A percentile compares a stretch with the other conserved stretches of the same genome.
These are phyloP conservation scores for Aspergillus sojae DNA, from an alignment of 2,329 filamentous ascomycete species.

Conservation along the genomic window DNA sequence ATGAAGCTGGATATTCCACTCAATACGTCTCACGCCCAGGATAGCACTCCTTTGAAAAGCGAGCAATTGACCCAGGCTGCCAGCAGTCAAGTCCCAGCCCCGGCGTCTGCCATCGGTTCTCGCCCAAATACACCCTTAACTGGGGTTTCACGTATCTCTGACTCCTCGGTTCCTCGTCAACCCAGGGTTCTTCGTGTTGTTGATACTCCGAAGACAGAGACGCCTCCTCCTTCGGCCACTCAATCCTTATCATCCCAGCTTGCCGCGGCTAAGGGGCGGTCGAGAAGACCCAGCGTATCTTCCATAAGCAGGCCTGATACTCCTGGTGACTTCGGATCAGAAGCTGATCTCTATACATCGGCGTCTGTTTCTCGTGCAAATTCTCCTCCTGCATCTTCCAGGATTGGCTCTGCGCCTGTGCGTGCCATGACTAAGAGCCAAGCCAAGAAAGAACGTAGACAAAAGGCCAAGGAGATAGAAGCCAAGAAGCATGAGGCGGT, in stretches of 20 bases:
- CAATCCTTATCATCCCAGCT: constrained; percentile 37
- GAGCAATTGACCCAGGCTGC: constrained; percentile 26
- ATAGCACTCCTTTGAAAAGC: constrained; percentile 25
- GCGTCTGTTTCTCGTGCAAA: constrained; percentile 62
- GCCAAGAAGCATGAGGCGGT: constrained; percentile 46
- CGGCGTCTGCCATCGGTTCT: constrained; percentile 43
- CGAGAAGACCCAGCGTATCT: constrained; percentile 49
- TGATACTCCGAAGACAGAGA: constrained; percentile 58
- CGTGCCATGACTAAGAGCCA: constrained; percentile 64
- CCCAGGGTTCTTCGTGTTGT: constrained; percentile 60
- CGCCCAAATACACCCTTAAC: constrained; percentile 53
- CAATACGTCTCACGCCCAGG: constrained; percentile 19
- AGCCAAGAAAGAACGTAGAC: constrained; percentile 60
- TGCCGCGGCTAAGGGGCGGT: constrained; percentile 34
- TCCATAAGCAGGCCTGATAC: constrained; percentile 63
- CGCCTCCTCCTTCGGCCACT: constrained; percentile 34
- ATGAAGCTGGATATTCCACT: constrained; percentile 38
- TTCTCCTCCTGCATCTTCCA: constrained; percentile 56
- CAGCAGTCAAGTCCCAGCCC: constrained; percentile 30
- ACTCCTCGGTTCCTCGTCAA: constrained; percentile 42
- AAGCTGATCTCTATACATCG: constrained; percentile 61
- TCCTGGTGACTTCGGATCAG: constrained; percentile 61
- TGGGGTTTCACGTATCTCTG: constrained; percentile 38
- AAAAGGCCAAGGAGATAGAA: constrained; percentile 52
- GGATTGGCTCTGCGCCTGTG: constrained; percentile 62